Evolutionary conservation across 2,329 filamentous ascomycete species (phyloP).

Genomic region (Alternaria incomplexa): DNA sequence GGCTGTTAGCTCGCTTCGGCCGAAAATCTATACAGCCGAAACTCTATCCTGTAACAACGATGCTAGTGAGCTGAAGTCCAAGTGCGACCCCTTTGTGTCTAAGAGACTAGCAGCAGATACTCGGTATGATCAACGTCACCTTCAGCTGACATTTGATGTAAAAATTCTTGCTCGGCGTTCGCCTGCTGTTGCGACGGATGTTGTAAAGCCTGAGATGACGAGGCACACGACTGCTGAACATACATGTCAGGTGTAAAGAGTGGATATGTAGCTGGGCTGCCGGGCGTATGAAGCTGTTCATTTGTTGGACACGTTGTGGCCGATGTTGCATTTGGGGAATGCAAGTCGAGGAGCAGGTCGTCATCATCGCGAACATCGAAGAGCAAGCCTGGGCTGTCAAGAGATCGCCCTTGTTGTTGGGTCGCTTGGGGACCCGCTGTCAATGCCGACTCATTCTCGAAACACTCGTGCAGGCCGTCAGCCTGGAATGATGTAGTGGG

Average conservation of each 20-base stretch:
- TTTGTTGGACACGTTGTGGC: not conserved
- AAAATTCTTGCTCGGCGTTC: not conserved
- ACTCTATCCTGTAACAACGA: not conserved
- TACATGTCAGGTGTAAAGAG: not conserved
- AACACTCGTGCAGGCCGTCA: not conserved
- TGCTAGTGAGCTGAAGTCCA: not conserved
- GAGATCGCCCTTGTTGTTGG: not conserved
- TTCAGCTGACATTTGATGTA: not conserved
- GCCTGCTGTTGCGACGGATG: not conserved
- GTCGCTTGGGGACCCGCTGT: not conserved
- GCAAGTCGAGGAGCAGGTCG: not conserved
- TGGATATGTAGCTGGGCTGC: not conserved
- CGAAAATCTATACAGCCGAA: not conserved
- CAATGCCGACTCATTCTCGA: not conserved
- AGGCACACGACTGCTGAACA: not conserved
- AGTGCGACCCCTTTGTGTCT: not conserved
- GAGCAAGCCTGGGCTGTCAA: not conserved
- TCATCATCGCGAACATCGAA: not conserved
- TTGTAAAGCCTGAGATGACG: not conserved
- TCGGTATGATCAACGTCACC: not conserved
- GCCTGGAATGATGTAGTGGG: not conserved
- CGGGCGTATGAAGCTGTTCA: not conserved
- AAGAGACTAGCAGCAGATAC: not conserved
- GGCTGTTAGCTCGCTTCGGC: not conserved
- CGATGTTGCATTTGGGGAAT: not conserved